Conservation (phyloP, 306 rosid genomes). For the Acmispon strigosus region DNA sequence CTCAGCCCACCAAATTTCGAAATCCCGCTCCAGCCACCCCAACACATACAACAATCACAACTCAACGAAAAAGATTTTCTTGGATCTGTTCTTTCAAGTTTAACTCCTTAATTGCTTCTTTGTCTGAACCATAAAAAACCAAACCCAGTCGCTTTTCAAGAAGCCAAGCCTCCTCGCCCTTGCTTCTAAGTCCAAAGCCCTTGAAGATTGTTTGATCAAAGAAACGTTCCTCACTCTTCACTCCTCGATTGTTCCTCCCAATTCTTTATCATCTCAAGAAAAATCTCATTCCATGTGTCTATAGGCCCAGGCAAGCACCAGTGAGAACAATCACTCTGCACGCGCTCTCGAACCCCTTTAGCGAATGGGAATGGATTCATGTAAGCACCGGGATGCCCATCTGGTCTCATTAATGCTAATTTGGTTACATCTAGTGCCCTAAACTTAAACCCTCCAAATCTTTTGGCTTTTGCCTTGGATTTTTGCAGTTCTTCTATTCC, state of each 20-base stretch:
- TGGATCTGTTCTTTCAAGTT: no score
- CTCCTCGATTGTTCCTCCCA: constrained; percentile 25
- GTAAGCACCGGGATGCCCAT: constrained; percentile 86
- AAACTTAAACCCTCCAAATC: not conserved
- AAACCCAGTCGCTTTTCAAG: no score
- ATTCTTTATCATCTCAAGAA: constrained; percentile 40
- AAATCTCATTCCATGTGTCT: constrained; percentile 78
- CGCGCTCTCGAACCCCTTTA: constrained; percentile 29
- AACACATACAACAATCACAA: no score
- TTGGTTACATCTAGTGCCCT: constrained; percentile 24
- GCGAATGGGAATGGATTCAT: constrained; percentile 54
- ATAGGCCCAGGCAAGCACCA: constrained; percentile 89
- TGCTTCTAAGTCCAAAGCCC: no score
- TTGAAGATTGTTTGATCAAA: no score
- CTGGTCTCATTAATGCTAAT: constrained; percentile 52
- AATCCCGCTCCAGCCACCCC: no score
- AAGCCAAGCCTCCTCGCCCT: no score
- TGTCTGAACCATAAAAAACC: no score
- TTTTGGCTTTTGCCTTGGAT: not conserved
- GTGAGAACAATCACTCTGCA: constrained; percentile 76
- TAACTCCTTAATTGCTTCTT: no score
- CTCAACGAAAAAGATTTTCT: no score
- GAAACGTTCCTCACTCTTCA: not conserved
- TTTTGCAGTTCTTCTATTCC: constrained; percentile 18
- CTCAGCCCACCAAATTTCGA: no score